phyloP scores from a whole-genome alignment of 2,329 filamentous ascomycete genomes.

The Pseudogymnoascus sp. region DNA sequence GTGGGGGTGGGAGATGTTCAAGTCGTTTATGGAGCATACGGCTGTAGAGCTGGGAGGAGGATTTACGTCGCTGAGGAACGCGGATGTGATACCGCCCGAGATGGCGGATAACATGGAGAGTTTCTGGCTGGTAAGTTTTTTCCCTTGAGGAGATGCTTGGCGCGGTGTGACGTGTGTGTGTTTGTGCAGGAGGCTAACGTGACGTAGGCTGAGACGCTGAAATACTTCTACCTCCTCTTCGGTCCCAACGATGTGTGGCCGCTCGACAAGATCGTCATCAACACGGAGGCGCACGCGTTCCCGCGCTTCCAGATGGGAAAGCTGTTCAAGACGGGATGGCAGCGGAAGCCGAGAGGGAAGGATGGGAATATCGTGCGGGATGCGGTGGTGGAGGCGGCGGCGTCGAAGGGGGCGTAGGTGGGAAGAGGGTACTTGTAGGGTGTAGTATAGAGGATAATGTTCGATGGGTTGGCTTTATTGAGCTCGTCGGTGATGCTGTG shows the following conservation, averaged over 20 bases:
- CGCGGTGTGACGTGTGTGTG: background rate
- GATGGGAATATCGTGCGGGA: constrained; percentile 34
- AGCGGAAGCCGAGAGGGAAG: constrained; percentile 52
- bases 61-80: constrained; percentile 74
- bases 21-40: constrained; percentile 79
- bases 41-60: constrained; percentile 69
- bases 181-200: constrained; percentile 14
- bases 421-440: constrained; percentile 25
- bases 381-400: constrained; percentile 69
- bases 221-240: constrained; percentile 96
- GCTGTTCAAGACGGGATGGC: constrained; percentile 74
- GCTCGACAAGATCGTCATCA: constrained; percentile 80
- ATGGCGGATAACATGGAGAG: constrained; percentile 93
- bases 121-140: constrained; percentile 77
- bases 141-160: background rate
- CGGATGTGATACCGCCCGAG: constrained; percentile 60
- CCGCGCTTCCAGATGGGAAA: constrained; percentile 76
- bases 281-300: constrained; percentile 89
- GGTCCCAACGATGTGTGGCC: constrained; percentile 74
- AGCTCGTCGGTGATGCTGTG: background rate
- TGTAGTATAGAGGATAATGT: constrained; percentile 37
- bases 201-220: constrained; percentile 81
- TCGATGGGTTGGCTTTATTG: constrained; percentile 36
- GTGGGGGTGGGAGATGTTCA: constrained; percentile 99
- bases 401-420: constrained; percentile 62